These are phyloP conservation scores for Lasiosphaeria miniovina DNA, from an alignment of 495 filamentous ascomycete genomes.

Conservation along the genomic window DNA sequence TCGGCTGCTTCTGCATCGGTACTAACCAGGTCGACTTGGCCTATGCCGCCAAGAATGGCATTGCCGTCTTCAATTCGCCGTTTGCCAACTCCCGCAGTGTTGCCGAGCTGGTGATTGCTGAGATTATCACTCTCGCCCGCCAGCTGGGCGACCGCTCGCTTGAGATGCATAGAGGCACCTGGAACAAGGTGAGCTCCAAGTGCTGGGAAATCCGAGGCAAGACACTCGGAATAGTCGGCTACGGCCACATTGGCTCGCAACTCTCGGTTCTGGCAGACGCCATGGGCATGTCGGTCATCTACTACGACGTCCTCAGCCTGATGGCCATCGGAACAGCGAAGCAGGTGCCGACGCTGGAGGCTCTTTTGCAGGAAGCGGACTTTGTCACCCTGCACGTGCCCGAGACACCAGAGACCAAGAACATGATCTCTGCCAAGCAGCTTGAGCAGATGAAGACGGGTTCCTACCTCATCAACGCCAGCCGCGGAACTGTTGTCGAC, in stretches of 20 bases:
- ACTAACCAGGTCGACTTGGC: constrained; percentile 97
- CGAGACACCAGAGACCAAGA: constrained; percentile 83
- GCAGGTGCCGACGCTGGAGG: constrained; percentile 75
- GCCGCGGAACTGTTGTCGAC: constrained; percentile 89
- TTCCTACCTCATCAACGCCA: constrained; percentile 93
- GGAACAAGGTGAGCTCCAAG: constrained; percentile 95
- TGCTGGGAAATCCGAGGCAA: constrained; percentile 99
- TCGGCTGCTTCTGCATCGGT: constrained; percentile 98
- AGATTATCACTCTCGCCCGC: constrained; percentile 87
- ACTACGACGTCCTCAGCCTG: constrained; percentile 87
- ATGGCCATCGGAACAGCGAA: constrained; percentile 88
- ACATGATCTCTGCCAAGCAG: constrained; percentile 77
- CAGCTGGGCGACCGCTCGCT: constrained; percentile 90
- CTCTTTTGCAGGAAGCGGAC: constrained; percentile 74
- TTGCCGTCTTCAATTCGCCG: constrained; percentile 98
- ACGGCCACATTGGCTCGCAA: constrained; percentile 97
- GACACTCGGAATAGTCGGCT: constrained; percentile 93
- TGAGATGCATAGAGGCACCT: constrained; percentile 91
- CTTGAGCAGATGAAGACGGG: constrained; percentile 88
- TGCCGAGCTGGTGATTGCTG: constrained; percentile 89
- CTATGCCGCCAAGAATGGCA: constrained; percentile 85
- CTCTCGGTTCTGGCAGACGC: constrained; percentile 93
- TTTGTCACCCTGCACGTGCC: constrained; percentile 95
- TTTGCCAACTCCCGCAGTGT: constrained; percentile 98
- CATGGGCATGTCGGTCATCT: constrained; percentile 96